A percentile compares a stretch with the other conserved stretches of the same genome.
These are phyloP conservation scores for Trichoderma simmonsii DNA, from an alignment of 2,329 filamentous ascomycete genomes.

Conservation along the genomic window DNA sequence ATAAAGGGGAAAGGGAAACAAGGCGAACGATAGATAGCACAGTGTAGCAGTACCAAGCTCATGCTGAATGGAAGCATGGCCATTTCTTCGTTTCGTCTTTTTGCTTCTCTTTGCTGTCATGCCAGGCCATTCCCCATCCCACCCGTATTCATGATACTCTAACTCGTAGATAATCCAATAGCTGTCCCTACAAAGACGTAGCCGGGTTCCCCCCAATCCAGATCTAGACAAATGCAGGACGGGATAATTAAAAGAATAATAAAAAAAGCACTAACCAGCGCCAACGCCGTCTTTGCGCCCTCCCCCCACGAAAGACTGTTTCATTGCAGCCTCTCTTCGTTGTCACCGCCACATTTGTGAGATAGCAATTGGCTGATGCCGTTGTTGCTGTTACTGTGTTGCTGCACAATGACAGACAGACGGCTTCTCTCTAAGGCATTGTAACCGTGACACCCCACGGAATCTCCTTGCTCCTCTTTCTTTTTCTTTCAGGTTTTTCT, in stretches of 20 bases:
- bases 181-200: background rate
- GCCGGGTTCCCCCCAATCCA: constrained; percentile 1
- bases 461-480: constrained; percentile 12
- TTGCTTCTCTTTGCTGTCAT: background rate
- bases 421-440: background rate
- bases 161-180: constrained; percentile 1
- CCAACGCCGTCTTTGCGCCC: constrained; percentile 5
- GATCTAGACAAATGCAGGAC: constrained; percentile 2
- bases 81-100: background rate
- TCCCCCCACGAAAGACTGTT: background rate
- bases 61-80: constrained; percentile 34
- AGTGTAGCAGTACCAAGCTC: constrained; percentile 25
- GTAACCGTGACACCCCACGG: background rate
- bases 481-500: constrained; percentile 4
- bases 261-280: background rate
- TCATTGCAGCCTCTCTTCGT: background rate
- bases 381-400: background rate
- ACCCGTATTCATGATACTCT: background rate
- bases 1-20: background rate
- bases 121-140: constrained; percentile 25
- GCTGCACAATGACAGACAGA: background rate
- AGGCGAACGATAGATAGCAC: background rate
- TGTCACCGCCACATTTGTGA: constrained; percentile 11
- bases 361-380: background rate
- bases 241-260: background rate